Evolutionary conservation across 768 basidiomycete genomes (phyloP), one percentile per base, ranked within the genome.

Genomic region (Russula compacta): DNA sequence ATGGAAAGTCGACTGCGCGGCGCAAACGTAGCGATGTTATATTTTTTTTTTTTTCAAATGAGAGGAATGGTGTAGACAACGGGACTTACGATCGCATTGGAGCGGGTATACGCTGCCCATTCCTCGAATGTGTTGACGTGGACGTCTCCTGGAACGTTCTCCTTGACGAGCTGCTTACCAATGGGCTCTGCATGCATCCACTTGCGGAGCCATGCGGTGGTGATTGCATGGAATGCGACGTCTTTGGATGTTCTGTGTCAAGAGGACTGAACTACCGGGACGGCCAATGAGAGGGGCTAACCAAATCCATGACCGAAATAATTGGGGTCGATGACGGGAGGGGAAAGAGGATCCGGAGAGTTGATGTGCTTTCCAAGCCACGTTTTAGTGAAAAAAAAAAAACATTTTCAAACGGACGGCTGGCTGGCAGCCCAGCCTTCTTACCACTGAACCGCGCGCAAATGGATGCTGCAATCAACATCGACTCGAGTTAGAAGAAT

Each of bases 251-350:
- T 14, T 12, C 12, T 32, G 17, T 7, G 47, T 58, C 24, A 72
- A 42, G 15, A n/a, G 14, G 21, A 29, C 32, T 32, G 40, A 14
- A 14, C n/a, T 5, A 32, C n/a, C 4, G n/a, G 6, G n/a, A 3
- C 3, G 32, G 43, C 33, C 39, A 32, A 49, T 42, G 7, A 29
- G 21, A 12, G 10, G 2, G 19, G 19, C 63, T 24, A 17, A 65
- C 65, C 67, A 42, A 62, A 68, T 40, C 48, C 38, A 35, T 50
- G 14, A 10, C 59, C 61, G 24, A 73, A 73, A 72, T 79, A 79
- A 54, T 74, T 73, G 5, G 78, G 76, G 64, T 80, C 74, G 64
- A 80, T 77, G 7, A 67, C 51, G 1, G 79, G 78, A 51, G 69
- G 51, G 4, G 66, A 66, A 67, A 73, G 73, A 10, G 74, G 67